A percentile compares a stretch with the other conserved stretches of the same genome.
These are phyloP conservation scores for Xylogone sp. DNA, from an alignment of 2,329 filamentous ascomycete genomes.

Conservation along the genomic window DNA sequence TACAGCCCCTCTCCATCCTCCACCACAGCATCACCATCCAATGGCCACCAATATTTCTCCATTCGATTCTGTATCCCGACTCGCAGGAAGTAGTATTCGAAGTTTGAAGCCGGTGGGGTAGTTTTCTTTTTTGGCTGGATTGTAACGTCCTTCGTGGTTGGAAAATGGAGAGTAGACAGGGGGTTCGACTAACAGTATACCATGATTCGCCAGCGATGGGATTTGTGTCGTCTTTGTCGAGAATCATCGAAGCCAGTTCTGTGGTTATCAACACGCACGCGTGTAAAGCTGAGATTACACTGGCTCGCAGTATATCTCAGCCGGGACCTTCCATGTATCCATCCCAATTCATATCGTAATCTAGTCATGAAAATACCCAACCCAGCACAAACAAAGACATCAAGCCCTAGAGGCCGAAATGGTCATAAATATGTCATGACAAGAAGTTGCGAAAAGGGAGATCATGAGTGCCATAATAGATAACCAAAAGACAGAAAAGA, in stretches of 20 bases:
- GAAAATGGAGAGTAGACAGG: background rate
- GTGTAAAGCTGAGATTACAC: conserved; percentile 17
- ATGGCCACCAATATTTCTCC: conserved; percentile 9
- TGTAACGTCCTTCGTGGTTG: background rate
- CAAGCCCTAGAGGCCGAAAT: conserved; percentile 18
- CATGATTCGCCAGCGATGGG: conserved; percentile 15
- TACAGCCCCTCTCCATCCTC: conserved; percentile 18
- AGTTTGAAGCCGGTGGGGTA: conserved; percentile 9
- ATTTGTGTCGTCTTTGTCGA: conserved; percentile 12
- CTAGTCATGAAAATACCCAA: conserved; percentile 5
- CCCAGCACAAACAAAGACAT: conserved; percentile 23
- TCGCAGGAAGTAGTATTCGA: conserved; percentile 13
- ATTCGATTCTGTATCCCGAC: conserved; percentile 4
- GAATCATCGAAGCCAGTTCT: conserved; percentile 6
- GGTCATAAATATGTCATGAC: conserved; percentile 13
- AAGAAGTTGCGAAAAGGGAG: conserved; percentile 8
- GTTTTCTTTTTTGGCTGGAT: conserved; percentile 3
- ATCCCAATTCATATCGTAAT: conserved; percentile 9
- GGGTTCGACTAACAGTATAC: background rate
- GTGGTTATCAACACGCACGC: conserved; percentile 24
- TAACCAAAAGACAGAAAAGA: conserved; percentile 24
- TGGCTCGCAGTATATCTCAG: conserved; percentile 15
- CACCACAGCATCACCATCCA: conserved; percentile 1
- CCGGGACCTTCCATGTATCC: conserved; percentile 14
- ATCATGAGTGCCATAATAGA: conserved; percentile 21